Base-by-base conservation (phyloP, 495 filamentous ascomycete species). In the Zalerion maritima region DNA sequence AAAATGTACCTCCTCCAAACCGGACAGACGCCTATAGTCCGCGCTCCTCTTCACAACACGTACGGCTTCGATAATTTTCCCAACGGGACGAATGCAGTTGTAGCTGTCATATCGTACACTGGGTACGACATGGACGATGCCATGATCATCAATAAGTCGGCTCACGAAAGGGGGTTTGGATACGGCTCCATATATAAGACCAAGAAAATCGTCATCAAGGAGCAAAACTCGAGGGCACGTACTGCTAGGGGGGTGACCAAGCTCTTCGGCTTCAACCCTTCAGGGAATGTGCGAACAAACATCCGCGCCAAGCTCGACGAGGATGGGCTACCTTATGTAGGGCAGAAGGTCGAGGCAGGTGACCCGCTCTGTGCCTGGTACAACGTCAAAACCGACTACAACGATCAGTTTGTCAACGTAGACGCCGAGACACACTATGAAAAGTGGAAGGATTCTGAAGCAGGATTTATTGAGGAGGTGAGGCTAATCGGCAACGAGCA, bases 111-210 rank as follows among this genome's bases (percentile, higher is more conserved):
- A 34, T 93, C 89, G 3, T 97, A 97, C 57, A 96, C 89, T 4
- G 89, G 87, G 24, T 96, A 94, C 50, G 89, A 97, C 65, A 96
- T 97, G 89, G 89, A 97, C 62, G 89, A 97, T 58, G 89, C 89
- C 51, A 97, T 97, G 89, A 94, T 97, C 41, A 66, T 97, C 45
- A 94, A 94, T 62, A 97, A 97, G 50, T 94, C 87, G 9, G 74
- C 87, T 2, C 82, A 94, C 55, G 89, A 97, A 53, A 78, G 89
- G 34, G 89, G 89, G n/a, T 96, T 96, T 47, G 86, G 80, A 24
- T 72, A 96, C 49, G 89, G 89, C 24, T 92, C 82, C 5, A 81
- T 97, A 47, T 96, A 94, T 67, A 97, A 97, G 61, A 91, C 83
- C 19, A 94, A 94, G 55, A 75, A 85, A 37, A 69, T 82, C 52